Percentiles rank a stretch among this genome's conserved stretches.
Conservation (phyloP, 495 filamentous ascomycete species). For the Daldinia caldariorum region DNA sequence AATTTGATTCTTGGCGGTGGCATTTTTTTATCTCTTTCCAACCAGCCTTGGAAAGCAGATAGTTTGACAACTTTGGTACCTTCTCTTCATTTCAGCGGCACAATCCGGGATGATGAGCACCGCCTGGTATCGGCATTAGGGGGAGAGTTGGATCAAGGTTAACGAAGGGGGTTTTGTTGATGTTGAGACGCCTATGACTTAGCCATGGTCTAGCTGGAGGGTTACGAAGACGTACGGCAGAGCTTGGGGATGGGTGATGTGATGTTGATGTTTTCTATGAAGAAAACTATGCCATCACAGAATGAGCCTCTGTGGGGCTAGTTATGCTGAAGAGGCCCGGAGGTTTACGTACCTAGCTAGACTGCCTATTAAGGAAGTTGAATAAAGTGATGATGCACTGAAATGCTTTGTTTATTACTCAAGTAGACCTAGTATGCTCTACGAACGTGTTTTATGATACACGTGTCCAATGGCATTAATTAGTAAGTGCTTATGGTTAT, state of each 20-base stretch:
- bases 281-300: conserved; percentile 20
- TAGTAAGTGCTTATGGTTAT: background rate
- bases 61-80: conserved; percentile 42
- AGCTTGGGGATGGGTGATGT: conserved; percentile 25
- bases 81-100: conserved; percentile 40
- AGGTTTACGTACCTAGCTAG: conserved; percentile 25
- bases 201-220: conserved; percentile 35
- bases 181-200: conserved; percentile 27
- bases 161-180: conserved; percentile 6
- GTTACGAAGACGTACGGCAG: conserved; percentile 20
- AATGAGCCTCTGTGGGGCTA: conserved; percentile 21
- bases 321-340: conserved; percentile 20
- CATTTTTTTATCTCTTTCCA: conserved; percentile 15
- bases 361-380: conserved; percentile 9
- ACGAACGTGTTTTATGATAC: background rate
- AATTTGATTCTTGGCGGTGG: conserved; percentile 14
- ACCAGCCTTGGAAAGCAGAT: conserved; percentile 26
- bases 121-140: conserved; percentile 39
- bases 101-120: conserved; percentile 43
- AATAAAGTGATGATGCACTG: conserved; percentile 32
- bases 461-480: background rate
- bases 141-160: conserved; percentile 9
- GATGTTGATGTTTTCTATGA: conserved; percentile 33
- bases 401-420: background rate
- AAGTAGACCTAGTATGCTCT: background rate